These are phyloP conservation scores for Saturnispora mendoncae DNA, from an alignment of 805 yeast species.

Conservation along the genomic window DNA sequence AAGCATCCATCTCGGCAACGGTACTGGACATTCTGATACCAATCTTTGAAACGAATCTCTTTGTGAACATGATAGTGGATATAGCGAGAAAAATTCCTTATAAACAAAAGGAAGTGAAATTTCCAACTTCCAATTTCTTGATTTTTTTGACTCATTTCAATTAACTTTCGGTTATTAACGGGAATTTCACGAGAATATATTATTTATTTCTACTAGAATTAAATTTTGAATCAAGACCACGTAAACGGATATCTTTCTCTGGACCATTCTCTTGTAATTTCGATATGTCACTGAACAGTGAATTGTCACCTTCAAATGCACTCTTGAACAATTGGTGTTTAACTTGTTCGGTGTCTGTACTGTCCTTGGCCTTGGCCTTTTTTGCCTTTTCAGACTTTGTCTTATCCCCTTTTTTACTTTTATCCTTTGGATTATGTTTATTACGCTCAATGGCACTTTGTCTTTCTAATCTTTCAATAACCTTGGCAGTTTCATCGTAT, in stretches of 20 bases:
- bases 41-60: background rate
- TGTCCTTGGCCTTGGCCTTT: background rate
- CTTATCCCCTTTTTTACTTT: constrained; percentile 7
- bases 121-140: background rate
- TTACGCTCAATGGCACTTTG: constrained; percentile 63
- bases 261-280: constrained; percentile 10
- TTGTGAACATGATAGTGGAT: constrained; percentile 1
- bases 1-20: constrained; percentile 39
- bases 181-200: background rate
- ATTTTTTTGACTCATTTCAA: constrained; percentile 3
- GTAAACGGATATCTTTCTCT: constrained; percentile 15
- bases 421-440: constrained; percentile 14
- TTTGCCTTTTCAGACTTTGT: background rate
- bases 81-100: background rate
- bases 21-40: constrained; percentile 10
- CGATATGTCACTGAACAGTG: constrained; percentile 11
- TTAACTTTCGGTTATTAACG: constrained; percentile 1
- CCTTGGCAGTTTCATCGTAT: constrained; percentile 50
- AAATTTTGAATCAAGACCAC: constrained; percentile 21
- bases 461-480: constrained; percentile 57
- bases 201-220: constrained; percentile 8
- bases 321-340: constrained; percentile 19
- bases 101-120: background rate
- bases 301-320: constrained; percentile 18
- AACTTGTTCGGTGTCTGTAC: constrained; percentile 6